Evolutionary conservation across 371 early-diverging fungal genomes (phyloP), one percentile per base, ranked within the genome.

Genomic region (Funneliformis caledonium): DNA sequence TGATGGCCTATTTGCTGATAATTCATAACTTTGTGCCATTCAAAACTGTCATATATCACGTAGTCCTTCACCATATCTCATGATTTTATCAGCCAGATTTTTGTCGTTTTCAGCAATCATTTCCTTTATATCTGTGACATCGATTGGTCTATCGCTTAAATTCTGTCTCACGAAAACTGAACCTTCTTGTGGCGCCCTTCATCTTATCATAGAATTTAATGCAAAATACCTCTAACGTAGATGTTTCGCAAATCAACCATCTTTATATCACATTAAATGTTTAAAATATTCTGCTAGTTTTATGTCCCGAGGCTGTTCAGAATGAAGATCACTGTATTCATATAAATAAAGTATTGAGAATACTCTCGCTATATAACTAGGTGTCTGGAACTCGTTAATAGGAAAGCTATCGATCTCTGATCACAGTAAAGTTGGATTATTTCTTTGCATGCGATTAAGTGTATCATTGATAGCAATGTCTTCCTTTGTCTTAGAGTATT

Each of bases 311-410:
- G n/a, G n/a, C n/a, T n/a, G n/a, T n/a, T n/a, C n/a, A n/a, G n/a
- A n/a, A n/a, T n/a, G n/a, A n/a, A n/a, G n/a, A n/a, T n/a, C n/a
- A n/a, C 22, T 4, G n/a, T 62, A 6, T 4, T 10, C 62, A 62
- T 19, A 22, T 62, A 31, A 31, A 62, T 62, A 62, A 22, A 62
- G 31, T 9, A 31, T 62, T 62, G n/a, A n/a, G n/a, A 31, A 10
- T 4, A 62, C n/a, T 62, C 22, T 31, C 62, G 9, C 62, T 22
- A 62, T 62, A 62, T 62, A 62, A 4, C 62, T n/a, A 22, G 62
- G 62, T 6, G 9, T 62, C 31, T 62, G 62, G 62, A 62, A 62
- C 62, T 62, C 62, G 10, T 62, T 62, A 22, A 62, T 62, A 62
- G 62, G 62, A 62, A 19, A 2, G 31, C 31, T 9, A 31, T 62